A percentile compares a stretch with the other conserved stretches of the same genome.
These are phyloP conservation scores for Scleromitrula shiraiana DNA, from an alignment of 2,329 filamentous ascomycete genomes.

Conservation along the genomic window DNA sequence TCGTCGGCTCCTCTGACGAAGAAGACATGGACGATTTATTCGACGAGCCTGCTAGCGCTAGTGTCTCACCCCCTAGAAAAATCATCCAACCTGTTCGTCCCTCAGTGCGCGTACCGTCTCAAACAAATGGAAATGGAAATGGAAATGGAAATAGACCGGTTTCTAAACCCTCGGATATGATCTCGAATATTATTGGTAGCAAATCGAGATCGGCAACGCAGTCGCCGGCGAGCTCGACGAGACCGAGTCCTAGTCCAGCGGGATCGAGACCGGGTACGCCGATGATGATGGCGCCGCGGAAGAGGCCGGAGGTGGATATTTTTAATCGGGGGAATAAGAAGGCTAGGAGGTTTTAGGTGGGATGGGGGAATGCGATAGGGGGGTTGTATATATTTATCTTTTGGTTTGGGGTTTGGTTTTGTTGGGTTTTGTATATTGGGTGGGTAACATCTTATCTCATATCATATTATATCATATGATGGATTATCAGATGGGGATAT, in stretches of 20 bases:
- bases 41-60: constrained; percentile 12
- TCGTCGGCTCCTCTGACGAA: constrained; percentile 22
- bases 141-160: not conserved
- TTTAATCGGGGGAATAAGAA: constrained; percentile 18
- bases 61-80: constrained; percentile 6
- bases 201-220: not conserved
- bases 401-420: too few species aligned
- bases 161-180: not conserved
- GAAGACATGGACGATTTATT: constrained; percentile 19
- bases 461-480: too few species aligned
- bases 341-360: not conserved
- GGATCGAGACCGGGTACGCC: constrained; percentile 9
- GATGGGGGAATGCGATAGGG: too few species aligned
- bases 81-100: not conserved
- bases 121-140: not conserved
- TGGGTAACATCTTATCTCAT: too few species aligned
- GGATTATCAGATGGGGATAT: too few species aligned
- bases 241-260: constrained; percentile 1
- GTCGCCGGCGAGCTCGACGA: not conserved
- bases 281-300: constrained; percentile 18
- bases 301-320: constrained; percentile 21
- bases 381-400: too few species aligned
- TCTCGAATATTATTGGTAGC: too few species aligned
- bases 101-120: not conserved
- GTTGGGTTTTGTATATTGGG: too few species aligned